Base-by-base conservation (phyloP, 306 rosid species). In the Prunus mongolica region DNA sequence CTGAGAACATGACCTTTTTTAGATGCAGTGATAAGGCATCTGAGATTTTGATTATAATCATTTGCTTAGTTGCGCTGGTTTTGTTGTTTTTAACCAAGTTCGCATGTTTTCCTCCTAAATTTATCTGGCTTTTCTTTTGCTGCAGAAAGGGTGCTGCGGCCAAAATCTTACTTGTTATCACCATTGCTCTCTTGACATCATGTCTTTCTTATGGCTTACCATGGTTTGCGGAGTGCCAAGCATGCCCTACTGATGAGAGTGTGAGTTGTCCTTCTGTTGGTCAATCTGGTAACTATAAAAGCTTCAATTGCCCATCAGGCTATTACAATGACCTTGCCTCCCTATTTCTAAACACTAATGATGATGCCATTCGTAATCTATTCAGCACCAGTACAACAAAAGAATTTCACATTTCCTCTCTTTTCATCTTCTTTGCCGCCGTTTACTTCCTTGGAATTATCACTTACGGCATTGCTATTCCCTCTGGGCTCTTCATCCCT, bases 291-390 rank as follows among this genome's bases (percentile, higher is more conserved):
- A 79, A 90, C 86, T 90, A 84, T 82, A 93, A 86, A 80, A 84
- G 73, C 74, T 95, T 92, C 67, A 92, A 86, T 58, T 93, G 98
- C 71, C 93, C 90, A 51, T 82, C 91, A 3, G 87, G 87, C 54
- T 84, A 87, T 71, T 89, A 90, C 84, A 93, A 90, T 67, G 98
- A 93, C 72, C 91, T 93, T n/a, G 98, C 98, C 51, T 93, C 98
- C 69, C 93, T 93, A 12, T 88, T 91, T 75, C 78, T 93, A 25
- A 93, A 82, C 70, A 93, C 98, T 34, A 93, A 89, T 0, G 98
- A 93, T 38, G 93, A 93, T 74, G 94, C 93, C 25, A 93, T 93
- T 18, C 94, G 96, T 44, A 89, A 82, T 85, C 85, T 93, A 61
- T 84, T 93, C 27, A 75, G 81, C 69, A 77, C 96, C 20, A 85